Evolutionary conservation across 2,329 filamentous ascomycete genomes (phyloP).

Genomic region (Penicillium sp.): DNA sequence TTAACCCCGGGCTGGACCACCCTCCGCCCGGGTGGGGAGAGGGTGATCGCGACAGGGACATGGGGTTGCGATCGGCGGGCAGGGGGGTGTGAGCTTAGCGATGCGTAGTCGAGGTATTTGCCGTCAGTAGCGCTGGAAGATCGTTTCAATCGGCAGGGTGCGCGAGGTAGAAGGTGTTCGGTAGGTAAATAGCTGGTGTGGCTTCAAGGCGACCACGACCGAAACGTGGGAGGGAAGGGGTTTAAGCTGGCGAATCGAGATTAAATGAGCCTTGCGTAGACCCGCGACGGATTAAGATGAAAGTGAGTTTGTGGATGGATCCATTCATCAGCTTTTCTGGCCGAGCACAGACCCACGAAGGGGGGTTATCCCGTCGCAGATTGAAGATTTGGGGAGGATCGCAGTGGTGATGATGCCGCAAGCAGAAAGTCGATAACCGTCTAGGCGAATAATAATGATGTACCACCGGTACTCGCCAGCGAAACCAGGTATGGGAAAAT

Average conservation of each 20-base stretch:
- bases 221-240: conserved; percentile 18
- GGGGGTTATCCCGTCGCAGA: conserved; percentile 6
- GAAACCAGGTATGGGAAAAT: not conserved
- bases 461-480: not conserved
- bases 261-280: conserved; percentile 10
- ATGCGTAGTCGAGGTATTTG: not conserved
- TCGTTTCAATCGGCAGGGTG: not conserved
- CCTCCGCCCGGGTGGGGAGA: conserved; percentile 84
- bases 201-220: conserved; percentile 28
- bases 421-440: conserved; percentile 5
- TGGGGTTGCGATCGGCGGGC: conserved; percentile 63
- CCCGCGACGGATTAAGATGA: conserved; percentile 19
- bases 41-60: conserved; percentile 87
- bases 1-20: conserved; percentile 84
- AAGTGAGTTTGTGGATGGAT: not conserved
- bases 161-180: not conserved
- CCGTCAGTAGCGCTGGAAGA: not conserved
- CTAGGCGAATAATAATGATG: not conserved
- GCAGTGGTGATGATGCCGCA: conserved; percentile 11
- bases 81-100: not conserved
- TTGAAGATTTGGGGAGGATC: not conserved
- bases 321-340: not conserved
- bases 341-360: conserved; percentile 14
- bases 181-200: conserved; percentile 14
- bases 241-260: conserved; percentile 12